Evolutionary conservation across 257 asterid genomes (phyloP).

Genomic region (Solanum ossicruentum): DNA sequence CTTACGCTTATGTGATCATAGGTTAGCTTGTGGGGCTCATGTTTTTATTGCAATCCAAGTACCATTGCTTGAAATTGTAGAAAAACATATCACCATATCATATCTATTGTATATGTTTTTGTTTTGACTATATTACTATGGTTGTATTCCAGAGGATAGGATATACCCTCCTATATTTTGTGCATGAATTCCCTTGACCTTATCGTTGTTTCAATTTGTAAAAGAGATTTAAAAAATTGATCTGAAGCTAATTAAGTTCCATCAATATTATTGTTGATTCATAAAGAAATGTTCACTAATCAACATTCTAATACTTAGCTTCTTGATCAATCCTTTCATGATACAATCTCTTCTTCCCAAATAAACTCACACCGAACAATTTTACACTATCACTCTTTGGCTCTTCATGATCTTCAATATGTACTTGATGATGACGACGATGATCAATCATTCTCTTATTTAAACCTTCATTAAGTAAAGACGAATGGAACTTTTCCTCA

Average conservation of each 20-base stretch:
- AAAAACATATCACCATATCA: too few relatives aligned
- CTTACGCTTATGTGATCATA: too few relatives aligned
- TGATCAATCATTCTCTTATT: neutral
- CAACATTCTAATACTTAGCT: neutral
- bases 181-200: neutral
- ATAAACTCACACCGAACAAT: neutral
- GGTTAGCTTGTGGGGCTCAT: too few relatives aligned
- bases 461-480: neutral
- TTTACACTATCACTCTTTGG: neutral
- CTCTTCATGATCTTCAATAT: neutral
- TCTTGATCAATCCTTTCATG: neutral
- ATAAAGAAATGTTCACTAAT: neutral
- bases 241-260: neutral
- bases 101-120: too few relatives aligned
- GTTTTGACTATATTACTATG: too few relatives aligned
- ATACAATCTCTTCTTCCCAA: neutral
- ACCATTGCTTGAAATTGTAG: too few relatives aligned
- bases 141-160: too few relatives aligned
- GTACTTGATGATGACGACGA: neutral
- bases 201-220: too few relatives aligned
- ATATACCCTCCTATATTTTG: neutral
- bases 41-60: too few relatives aligned
- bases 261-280: neutral
- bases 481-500: conserved; percentile 1
- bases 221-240: neutral